These are phyloP conservation scores for Mycena floridula DNA, from an alignment of 768 basidiomycete genomes.

Conservation along the genomic window DNA sequence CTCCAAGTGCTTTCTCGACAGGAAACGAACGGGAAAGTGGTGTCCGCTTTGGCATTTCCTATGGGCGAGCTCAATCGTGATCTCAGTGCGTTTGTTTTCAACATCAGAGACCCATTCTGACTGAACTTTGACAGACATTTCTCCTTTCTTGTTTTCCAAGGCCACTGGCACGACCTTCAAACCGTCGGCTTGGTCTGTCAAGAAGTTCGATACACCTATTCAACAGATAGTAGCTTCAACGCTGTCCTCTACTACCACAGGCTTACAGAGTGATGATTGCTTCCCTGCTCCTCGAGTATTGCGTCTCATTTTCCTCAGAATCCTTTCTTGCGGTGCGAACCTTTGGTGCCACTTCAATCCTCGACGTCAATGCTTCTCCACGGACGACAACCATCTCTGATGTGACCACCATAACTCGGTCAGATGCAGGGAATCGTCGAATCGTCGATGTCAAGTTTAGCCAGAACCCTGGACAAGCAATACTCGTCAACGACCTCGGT, in stretches of 20 bases:
- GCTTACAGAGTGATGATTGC: no score
- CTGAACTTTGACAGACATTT: constrained; percentile 39
- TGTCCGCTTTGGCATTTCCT: constrained; percentile 47
- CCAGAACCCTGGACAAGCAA: constrained; percentile 20
- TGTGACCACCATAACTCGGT: constrained; percentile 30
- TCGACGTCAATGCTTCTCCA: constrained; percentile 21
- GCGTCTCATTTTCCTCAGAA: constrained; percentile 11
- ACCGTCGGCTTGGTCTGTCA: constrained; percentile 33
- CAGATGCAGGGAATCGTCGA: constrained; percentile 32
- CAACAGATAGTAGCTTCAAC: constrained; percentile 52
- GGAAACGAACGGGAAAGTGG: constrained; percentile 13
- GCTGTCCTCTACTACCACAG: no score
- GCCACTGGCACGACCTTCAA: constrained; percentile 24
- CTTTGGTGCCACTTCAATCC: constrained; percentile 34
- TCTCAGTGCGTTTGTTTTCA: constrained; percentile 45
- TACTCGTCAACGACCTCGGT: constrained; percentile 46
- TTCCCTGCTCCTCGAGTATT: no score
- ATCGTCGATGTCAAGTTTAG: constrained; percentile 43
- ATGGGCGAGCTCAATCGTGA: constrained; percentile 54
- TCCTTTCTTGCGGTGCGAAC: constrained; percentile 21
- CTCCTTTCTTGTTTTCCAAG: constrained; percentile 26
- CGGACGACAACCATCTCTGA: constrained; percentile 18
- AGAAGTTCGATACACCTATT: constrained; percentile 62
- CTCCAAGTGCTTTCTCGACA: constrained; percentile 35
- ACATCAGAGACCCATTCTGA: neutral